phyloP scores from a whole-genome alignment of 2,329 filamentous ascomycete genomes.

The Colletotrichum caudatum region DNA sequence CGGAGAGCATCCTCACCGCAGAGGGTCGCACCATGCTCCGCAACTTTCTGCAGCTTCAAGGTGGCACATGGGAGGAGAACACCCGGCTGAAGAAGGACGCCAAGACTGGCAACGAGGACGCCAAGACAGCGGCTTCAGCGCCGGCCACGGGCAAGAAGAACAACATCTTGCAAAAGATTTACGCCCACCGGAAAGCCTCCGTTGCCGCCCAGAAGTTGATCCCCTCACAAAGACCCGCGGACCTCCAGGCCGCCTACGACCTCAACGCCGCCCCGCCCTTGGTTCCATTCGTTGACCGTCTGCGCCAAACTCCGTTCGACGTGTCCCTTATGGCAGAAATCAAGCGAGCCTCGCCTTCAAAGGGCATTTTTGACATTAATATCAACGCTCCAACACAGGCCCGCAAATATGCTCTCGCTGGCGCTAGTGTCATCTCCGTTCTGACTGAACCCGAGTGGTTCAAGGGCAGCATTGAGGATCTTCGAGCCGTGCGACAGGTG shows the following conservation, averaged over 20 bases:
- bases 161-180: constrained; percentile 93
- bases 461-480: constrained; percentile 95
- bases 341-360: constrained; percentile 95
- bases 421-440: constrained; percentile 98
- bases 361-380: constrained; percentile 90
- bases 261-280: constrained; percentile 87
- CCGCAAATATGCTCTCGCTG: constrained; percentile 89
- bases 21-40: constrained; percentile 89
- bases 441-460: constrained; percentile 99
- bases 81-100: constrained; percentile 64
- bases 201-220: constrained; percentile 86
- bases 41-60: constrained; percentile 90
- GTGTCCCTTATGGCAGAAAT: constrained; percentile 97
- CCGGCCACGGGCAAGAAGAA: constrained; percentile 68
- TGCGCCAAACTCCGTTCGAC: constrained; percentile 86
- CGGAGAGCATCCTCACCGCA: constrained; percentile 94
- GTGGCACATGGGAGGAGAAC: constrained; percentile 92
- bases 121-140: constrained; percentile 46
- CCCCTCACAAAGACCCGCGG: constrained; percentile 84
- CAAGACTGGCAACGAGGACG: constrained; percentile 46
- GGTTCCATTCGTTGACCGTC: constrained; percentile 81
- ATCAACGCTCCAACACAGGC: constrained; percentile 92
- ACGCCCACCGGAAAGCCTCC: constrained; percentile 79
- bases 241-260: constrained; percentile 88
- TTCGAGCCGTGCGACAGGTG: constrained; percentile 87